Percentiles rank a stretch among this genome's conserved stretches.
Conservation (phyloP, 2,329 filamentous ascomycete species). For the Stylonectria norvegica region DNA sequence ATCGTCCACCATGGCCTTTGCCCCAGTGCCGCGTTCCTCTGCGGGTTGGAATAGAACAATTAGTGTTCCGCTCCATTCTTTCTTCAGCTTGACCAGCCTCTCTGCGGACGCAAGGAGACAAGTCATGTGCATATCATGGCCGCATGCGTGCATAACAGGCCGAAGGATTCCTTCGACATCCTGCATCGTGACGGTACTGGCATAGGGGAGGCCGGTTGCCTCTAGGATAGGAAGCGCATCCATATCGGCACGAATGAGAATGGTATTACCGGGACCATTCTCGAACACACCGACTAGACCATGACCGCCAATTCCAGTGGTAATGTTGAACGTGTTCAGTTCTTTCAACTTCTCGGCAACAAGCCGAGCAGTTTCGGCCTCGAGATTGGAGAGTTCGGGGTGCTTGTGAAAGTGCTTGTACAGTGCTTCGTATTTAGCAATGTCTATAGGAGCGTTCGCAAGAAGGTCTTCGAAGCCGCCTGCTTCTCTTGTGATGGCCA, state of each 20-base stretch:
- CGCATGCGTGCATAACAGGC: slow-evolving; percentile 66
- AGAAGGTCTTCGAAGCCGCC: not conserved
- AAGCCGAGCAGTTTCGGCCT: slow-evolving; percentile 48
- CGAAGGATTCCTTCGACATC: slow-evolving; percentile 25
- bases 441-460: not conserved
- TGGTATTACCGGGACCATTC: slow-evolving; percentile 53
- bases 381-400: slow-evolving; percentile 58
- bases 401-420: slow-evolving; percentile 59
- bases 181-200: slow-evolving; percentile 34
- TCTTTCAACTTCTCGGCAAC: slow-evolving; percentile 40
- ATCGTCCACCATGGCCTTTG: slow-evolving; percentile 40
- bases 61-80: slow-evolving; percentile 59
- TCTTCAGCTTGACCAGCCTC: slow-evolving; percentile 41
- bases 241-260: slow-evolving; percentile 60
- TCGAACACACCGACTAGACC: slow-evolving; percentile 54
- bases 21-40: slow-evolving; percentile 62
- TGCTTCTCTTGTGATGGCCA: not conserved
- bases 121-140: slow-evolving; percentile 64
- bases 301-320: slow-evolving; percentile 50
- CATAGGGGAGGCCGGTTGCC: slow-evolving; percentile 52
- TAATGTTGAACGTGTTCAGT: slow-evolving; percentile 37
- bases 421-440: not conserved
- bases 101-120: slow-evolving; percentile 54
- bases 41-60: slow-evolving; percentile 65
- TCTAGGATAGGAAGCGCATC: slow-evolving; percentile 59